These are phyloP conservation scores for Solanum hybrid DNA, from an alignment of 305 asterid genomes.

Conservation along the genomic window DNA sequence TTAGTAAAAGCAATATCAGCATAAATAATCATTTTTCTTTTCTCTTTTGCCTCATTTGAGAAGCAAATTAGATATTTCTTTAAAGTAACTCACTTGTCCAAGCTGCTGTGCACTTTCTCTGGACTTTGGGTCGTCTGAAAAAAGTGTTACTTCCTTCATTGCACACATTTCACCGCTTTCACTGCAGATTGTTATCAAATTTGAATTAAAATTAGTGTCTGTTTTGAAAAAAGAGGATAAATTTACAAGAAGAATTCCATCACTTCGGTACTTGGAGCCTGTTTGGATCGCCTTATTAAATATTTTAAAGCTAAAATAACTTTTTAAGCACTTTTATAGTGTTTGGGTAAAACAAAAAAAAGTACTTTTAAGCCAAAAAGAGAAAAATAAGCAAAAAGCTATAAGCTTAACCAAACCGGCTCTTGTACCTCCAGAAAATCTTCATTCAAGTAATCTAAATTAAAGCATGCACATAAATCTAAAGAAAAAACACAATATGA, in stretches of 20 bases:
- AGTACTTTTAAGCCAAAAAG: background rate
- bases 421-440: background rate
- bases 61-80: background rate
- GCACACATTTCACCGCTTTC: slow-evolving; percentile 82
- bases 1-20: background rate
- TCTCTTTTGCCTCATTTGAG: background rate
- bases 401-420: background rate
- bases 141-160: slow-evolving; percentile 61
- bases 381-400: background rate
- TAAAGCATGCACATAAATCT: background rate
- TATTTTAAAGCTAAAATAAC: background rate
- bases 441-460: background rate
- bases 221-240: background rate
- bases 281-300: background rate
- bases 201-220: background rate
- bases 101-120: slow-evolving; percentile 54
- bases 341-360: background rate
- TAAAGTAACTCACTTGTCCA: slow-evolving; percentile 36
- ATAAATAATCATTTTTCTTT: background rate
- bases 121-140: slow-evolving; percentile 48
- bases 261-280: background rate
- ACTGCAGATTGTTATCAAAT: slow-evolving; percentile 20
- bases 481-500: background rate
- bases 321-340: background rate
- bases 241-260: background rate